Conservation (phyloP, 805 yeast species). For the Metschnikowia kunwiensis region DNA sequence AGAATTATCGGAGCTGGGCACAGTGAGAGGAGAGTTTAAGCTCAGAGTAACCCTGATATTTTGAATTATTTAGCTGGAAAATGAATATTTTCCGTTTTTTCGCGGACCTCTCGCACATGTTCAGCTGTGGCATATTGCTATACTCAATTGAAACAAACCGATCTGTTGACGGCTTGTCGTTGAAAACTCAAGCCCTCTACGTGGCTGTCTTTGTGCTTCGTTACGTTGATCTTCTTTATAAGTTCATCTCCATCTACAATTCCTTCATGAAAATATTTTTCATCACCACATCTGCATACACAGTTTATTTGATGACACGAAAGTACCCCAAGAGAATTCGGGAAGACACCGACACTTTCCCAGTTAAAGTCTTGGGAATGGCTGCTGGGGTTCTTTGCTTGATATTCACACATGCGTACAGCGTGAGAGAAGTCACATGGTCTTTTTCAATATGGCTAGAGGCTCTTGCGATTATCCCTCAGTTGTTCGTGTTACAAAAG, state of each 20-base stretch:
- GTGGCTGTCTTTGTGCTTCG: slow-evolving; percentile 69
- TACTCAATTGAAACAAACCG: slow-evolving; percentile 61
- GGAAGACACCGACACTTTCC: slow-evolving; percentile 68
- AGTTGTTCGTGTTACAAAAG: slow-evolving; percentile 82
- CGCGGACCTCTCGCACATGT: slow-evolving; percentile 82
- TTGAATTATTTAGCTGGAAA: neutral
- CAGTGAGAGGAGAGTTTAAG: too few species aligned
- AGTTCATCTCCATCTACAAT: slow-evolving; percentile 68
- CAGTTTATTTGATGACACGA: slow-evolving; percentile 64
- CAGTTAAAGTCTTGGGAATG: slow-evolving; percentile 63
- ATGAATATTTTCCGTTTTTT: slow-evolving; percentile 43
- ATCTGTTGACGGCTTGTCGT: slow-evolving; percentile 79
- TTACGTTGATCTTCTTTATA: slow-evolving; percentile 60
- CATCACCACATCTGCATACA: slow-evolving; percentile 71
- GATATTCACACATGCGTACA: slow-evolving; percentile 64
- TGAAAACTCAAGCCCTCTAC: slow-evolving; percentile 84
- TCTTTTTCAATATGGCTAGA: slow-evolving; percentile 91
- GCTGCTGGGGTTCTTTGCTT: slow-evolving; percentile 56
- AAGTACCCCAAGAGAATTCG: slow-evolving; percentile 59
- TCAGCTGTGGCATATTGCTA: slow-evolving; percentile 72
- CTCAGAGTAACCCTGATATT: too few species aligned
- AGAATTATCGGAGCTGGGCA: too few species aligned
- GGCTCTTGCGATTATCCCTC: slow-evolving; percentile 88
- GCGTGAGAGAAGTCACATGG: slow-evolving; percentile 70
- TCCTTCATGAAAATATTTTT: slow-evolving; percentile 78